Conservation (phyloP, 176 grass and related monocot species). For the Coix lacrymajobi region DNA sequence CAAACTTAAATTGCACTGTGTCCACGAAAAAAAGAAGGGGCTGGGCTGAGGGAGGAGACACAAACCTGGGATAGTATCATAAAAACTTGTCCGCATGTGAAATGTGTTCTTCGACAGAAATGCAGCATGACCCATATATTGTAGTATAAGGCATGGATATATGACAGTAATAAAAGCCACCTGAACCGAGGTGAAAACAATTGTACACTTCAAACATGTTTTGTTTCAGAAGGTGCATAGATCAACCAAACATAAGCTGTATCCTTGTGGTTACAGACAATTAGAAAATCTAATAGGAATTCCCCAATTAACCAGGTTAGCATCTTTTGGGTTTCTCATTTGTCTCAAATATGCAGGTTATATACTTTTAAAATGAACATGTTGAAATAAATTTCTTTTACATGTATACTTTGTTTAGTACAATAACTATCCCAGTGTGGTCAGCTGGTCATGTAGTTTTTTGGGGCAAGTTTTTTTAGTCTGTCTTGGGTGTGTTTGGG, state of each 20-base stretch:
- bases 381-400: constrained; percentile 1
- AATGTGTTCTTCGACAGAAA: constrained; percentile 82
- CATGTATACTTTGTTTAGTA: background rate
- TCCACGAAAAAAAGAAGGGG: background rate
- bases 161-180: constrained; percentile 69
- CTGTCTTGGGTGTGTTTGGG: background rate
- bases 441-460: background rate
- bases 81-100: constrained; percentile 57
- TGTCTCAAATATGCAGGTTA: constrained; percentile 7
- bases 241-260: constrained; percentile 12
- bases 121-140: constrained; percentile 99
- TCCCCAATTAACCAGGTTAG: background rate
- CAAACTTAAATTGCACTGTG: constrained; percentile 13
- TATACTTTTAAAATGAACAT: constrained; percentile 10
- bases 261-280: background rate
- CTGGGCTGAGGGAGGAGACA: background rate
- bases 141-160: constrained; percentile 89
- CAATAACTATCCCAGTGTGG: background rate
- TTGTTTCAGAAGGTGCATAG: background rate
- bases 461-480: background rate
- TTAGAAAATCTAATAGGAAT: constrained; percentile 14
- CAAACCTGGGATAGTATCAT: constrained; percentile 88
- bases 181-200: constrained; percentile 52
- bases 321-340: background rate
- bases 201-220: background rate